A percentile compares a stretch with the other conserved stretches of the same genome.
These are phyloP conservation scores for Aspergillus sp. DNA, from an alignment of 2,329 filamentous ascomycete genomes.

Conservation along the genomic window DNA sequence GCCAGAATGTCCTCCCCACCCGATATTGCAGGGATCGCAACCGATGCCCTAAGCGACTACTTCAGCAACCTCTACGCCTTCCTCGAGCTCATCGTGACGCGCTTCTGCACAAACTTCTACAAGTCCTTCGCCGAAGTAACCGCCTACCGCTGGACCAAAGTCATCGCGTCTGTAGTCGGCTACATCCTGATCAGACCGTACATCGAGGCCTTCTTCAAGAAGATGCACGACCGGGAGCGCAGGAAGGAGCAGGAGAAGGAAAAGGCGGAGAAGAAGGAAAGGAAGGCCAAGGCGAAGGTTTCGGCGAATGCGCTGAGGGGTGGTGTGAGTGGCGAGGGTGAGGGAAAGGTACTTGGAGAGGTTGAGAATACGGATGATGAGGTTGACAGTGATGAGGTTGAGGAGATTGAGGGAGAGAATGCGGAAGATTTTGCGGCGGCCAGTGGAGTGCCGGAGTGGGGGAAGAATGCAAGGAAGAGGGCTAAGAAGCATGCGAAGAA, in stretches of 20 bases:
- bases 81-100: constrained; percentile 25
- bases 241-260: constrained; percentile 55
- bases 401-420: constrained; percentile 27
- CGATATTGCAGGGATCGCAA: constrained; percentile 24
- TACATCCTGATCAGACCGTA: constrained; percentile 75
- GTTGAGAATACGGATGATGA: constrained; percentile 46
- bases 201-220: constrained; percentile 66
- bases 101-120: constrained; percentile 42
- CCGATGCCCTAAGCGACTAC: constrained; percentile 31
- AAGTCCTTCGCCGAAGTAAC: constrained; percentile 46
- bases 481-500: constrained; percentile 68
- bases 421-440: constrained; percentile 41
- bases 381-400: constrained; percentile 35
- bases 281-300: constrained; percentile 56
- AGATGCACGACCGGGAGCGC: constrained; percentile 46
- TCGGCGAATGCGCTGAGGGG: constrained; percentile 66
- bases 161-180: constrained; percentile 69
- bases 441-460: constrained; percentile 59
- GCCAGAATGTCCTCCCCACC: constrained; percentile 24
- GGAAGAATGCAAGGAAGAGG: constrained; percentile 67
- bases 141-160: constrained; percentile 58
- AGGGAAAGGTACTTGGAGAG: constrained; percentile 45
- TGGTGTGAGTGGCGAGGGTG: constrained; percentile 48
- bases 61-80: constrained; percentile 29
- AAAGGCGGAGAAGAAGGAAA: constrained; percentile 52